Base-by-base conservation (phyloP, 169 alveolate species). In the Plasmodium gallinaceum region DNA sequence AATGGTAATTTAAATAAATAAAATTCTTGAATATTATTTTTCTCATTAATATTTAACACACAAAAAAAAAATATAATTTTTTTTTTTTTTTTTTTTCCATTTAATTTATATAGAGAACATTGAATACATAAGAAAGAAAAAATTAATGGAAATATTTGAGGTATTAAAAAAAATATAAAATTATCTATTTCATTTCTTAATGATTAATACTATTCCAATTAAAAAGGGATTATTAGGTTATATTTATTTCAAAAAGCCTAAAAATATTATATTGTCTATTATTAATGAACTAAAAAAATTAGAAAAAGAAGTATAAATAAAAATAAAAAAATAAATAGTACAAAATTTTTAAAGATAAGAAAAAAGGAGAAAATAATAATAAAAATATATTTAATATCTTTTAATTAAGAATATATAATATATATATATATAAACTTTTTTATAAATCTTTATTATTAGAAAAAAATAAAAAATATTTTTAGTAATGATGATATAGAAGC, bases 111-210 rank as follows among this genome's bases (percentile, higher is more conserved):
- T 43, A 78, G 89, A 78, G 20, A 73, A 78, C 24, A 58, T 64
- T 26, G 80, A 78, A 58, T 78, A 78, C 42, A 54, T 78, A 54
- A 64, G 46, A 24, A 65, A 57, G n/a, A 78, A 78, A 65, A 78
- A 78, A 48, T 18, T 78, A 64, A 57, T 32, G 8, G 78, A 78
- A 65, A 78, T 78, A 78, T 51, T 78, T 64, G 89, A 78, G 89
- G 89, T 78, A 66, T 46, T 14, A 46, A 32, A 32, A 78, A 48
- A 64, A 66, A 42, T 8, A 22, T 22, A 75, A 20, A 51, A n/a
- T 22, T 22, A 32, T 60, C 18, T 22, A 32, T 16, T 37, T 37
- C 9, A 42, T 43, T 48, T 9, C 1, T 74, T 45, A 39, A 18
- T 60, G 4, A 37, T 9, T 39, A 22, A 14, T 10, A 46, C n/a